Evolutionary conservation across 306 rosid species (phyloP), one percentile per base, ranked within the genome.

Genomic region (Corylus avellana): DNA sequence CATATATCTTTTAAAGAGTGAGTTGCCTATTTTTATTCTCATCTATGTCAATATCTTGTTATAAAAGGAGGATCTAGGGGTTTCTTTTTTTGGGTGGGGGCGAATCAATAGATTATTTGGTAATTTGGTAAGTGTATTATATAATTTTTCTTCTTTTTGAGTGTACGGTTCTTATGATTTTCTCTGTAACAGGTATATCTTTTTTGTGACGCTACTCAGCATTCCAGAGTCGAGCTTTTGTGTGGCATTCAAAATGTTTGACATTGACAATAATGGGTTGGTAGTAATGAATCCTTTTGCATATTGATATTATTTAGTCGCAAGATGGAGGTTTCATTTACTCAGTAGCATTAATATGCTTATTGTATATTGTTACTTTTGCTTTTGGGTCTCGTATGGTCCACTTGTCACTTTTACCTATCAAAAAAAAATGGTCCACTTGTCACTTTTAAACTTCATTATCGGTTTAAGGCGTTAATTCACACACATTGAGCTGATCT

Each of bases 1-100:
- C 91, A 79, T 79, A 82, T 95, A 78, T 95, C 99, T 25, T 95
- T 93, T 72, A 90, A 92, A 85, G 94, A 95, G 99, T 95, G 78
- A 93, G 98, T 87, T 50, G 0, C 35, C 32, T 50, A 16, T 74
- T 7, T 73, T 79, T 51, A 48, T 17, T 64, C 25, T 12, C 63
- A 7, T 59, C 4, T 70, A 12, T 81, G 39, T 11, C n/a, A 13
- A 37, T 44, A n/a, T 48, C 22, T 25, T 42, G 69, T 12, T 49
- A 17, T 66, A 35, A 54, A 14, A 17, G 32, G 53, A 1, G 13
- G 42, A 14, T 80, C 17, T 61, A 25, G 16, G 35, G 50, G 7
- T 51, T 57, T 49, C 46, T 46, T 10, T 59, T 58, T 0, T 27
- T 42, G 32, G 54, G 48, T 27, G 12, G 54, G 73, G 22, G 73